Base-by-base conservation (phyloP, 208 protist genomes). In the Sergeia podlipaevii region DNA sequence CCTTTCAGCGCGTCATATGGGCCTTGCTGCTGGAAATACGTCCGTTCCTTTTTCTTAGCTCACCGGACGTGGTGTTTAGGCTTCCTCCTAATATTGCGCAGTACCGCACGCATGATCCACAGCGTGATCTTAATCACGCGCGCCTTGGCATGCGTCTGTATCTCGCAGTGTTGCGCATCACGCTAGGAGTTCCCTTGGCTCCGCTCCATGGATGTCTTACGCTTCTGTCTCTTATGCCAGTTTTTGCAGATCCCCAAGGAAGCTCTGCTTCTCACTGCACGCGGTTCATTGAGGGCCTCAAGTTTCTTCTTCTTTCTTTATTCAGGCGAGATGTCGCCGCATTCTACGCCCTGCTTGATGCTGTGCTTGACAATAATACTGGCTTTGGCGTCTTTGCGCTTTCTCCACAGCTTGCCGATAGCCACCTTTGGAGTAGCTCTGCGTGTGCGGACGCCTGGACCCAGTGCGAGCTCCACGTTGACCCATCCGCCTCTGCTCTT, bases 141-240 rank as follows among this genome's bases (percentile, higher is more conserved):
- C 49, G 47, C 15, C 56, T 78, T 21, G 74, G 75, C 6, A 62
- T 84, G 28, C 75, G 75, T 0, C 45, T 92, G 3, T 92, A 89
- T 54, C 27, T 74, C 4, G 77, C 64, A 15, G 69, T 86, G 18
- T 30, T 78, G 4, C 70, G 73, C 48, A 74, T 86, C 46, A 66
- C 78, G 4, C 59, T 66, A 0, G 36, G 54, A 30, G 58, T 70
- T 18, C 80, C 80, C 1, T 49, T 61, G 8, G 65, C 74, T 4
- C 44, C 68, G 8, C 47, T 91, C 1, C 80, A 87, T 33, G 69
- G 72, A 4, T 68, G 64, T 29, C 44, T 89, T 29, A 81, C 71
- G 1, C 57, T 89, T 15, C 56, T 92, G 21, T 73, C 77, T 7
- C 50, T 86, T 3, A 67, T 91, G 17, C 65, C 80, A 6, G 52